A percentile compares a stretch with the other conserved stretches of the same genome.
These are phyloP conservation scores for Onygenales sp. DNA, from an alignment of 2,329 filamentous ascomycete genomes.

Conservation along the genomic window DNA sequence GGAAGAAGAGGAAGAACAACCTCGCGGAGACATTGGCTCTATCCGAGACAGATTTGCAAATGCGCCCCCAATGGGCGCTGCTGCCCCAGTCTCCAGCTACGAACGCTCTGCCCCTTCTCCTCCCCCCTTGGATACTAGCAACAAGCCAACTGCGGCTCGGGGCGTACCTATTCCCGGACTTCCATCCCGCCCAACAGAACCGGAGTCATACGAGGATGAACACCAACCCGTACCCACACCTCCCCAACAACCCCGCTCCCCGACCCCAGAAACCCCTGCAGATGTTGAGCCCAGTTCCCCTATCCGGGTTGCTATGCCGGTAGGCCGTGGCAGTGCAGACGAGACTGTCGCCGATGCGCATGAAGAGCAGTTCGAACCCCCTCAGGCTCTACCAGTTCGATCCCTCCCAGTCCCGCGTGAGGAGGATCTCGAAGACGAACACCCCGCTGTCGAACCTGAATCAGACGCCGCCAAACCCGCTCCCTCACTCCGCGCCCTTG, in stretches of 20 bases:
- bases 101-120: conserved; percentile 39
- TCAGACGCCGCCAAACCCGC: conserved; percentile 38
- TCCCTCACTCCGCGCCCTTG: conserved; percentile 54
- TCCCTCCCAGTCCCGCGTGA: conserved; percentile 57
- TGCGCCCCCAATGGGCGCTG: conserved; percentile 55
- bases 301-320: conserved; percentile 76
- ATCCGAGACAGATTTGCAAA: conserved; percentile 77
- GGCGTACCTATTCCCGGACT: conserved; percentile 73
- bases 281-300: conserved; percentile 57
- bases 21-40: conserved; percentile 58
- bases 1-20: conserved; percentile 33
- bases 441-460: conserved; percentile 44
- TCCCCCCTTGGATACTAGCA: conserved; percentile 56
- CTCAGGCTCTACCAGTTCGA: conserved; percentile 48
- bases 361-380: conserved; percentile 32
- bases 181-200: conserved; percentile 47
- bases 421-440: conserved; percentile 57
- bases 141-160: conserved; percentile 57
- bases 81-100: conserved; percentile 30
- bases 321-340: conserved; percentile 52
- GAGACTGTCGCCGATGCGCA: conserved; percentile 33
- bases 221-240: conserved; percentile 27
- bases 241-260: conserved; percentile 37
- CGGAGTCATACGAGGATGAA: conserved; percentile 37
- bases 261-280: conserved; percentile 34